Evolutionary conservation across 2,329 filamentous ascomycete genomes (phyloP), one percentile per base, ranked within the genome.

Genomic region (Cytospora chrysosperma): DNA sequence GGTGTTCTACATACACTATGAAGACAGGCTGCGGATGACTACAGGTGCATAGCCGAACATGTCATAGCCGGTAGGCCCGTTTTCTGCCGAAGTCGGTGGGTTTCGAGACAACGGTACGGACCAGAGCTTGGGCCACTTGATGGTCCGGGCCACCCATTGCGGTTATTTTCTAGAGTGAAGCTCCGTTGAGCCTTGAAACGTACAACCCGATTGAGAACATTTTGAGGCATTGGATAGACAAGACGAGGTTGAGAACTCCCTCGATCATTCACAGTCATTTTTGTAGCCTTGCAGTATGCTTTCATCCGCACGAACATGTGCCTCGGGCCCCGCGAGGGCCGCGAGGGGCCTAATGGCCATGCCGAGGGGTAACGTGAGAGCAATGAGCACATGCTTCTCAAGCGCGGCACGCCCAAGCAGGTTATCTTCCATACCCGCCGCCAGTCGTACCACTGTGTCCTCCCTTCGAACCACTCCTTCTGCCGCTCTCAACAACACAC

Each of bases 291-390:
- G 24, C 50, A 59, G 40, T 21, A 67, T 67, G 65, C 59, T 67
- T 27, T 54, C 53, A 17, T 65, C 62, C 34, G 65, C 57, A 60
- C 65, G 65, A 58, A 21, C 59, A 56, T 57, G 59, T 37, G 52
- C 59, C 56, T 60, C 59, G 32, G 59, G 55, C 62, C 55, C 65
- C 34, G 62, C 62, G 26, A 43, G 56, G 51, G 52, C 65, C 34
- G 62, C 62, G 26, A 43, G 56, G 51, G 52, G 59, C 59, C 55
- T 63, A 55, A 24, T 67, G 57, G 53, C 37, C 54, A 59, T 49
- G 62, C 65, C 65, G 65, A 67, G 65, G 65, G 34, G 57, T 50
- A 65, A 62, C 64, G 50, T 63, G 40, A 61, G 55, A 27, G 58
- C 58, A 51, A 55, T 64, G 50, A 62, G 65, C 65, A 67, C 65